phyloP scores from a whole-genome alignment of 768 basidiomycete genomes.

The Calvatia gigantea region DNA sequence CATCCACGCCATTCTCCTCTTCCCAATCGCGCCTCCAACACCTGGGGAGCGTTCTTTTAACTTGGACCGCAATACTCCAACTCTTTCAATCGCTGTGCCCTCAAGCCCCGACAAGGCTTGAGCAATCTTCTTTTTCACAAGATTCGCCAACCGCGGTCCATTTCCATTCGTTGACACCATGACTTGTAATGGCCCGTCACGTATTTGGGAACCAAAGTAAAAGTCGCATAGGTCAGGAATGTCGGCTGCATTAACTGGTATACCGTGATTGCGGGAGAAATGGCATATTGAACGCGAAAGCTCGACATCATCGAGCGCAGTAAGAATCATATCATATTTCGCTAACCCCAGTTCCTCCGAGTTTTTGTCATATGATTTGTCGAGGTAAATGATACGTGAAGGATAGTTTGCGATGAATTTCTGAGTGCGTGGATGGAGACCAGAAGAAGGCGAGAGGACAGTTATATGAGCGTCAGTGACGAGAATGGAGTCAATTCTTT shows the following conservation, averaged over 20 bases:
- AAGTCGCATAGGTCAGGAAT: slow-evolving; percentile 96
- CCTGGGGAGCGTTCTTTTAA: slow-evolving; percentile 82
- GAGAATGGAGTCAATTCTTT: slow-evolving; percentile 84
- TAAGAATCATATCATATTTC: slow-evolving; percentile 75
- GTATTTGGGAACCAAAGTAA: slow-evolving; percentile 94
- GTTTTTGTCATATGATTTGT: slow-evolving; percentile 51
- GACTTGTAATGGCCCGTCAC: slow-evolving; percentile 87
- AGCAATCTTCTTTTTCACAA: slow-evolving; percentile 72
- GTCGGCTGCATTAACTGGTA: slow-evolving; percentile 96
- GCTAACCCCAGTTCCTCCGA: slow-evolving; percentile 61
- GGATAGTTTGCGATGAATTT: slow-evolving; percentile 45
- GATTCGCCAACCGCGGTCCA: slow-evolving; percentile 85
- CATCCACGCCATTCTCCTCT: slow-evolving; percentile 92
- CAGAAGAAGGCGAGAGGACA: slow-evolving; percentile 66
- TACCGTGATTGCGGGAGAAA: slow-evolving; percentile 59
- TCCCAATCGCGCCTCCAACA: slow-evolving; percentile 72
- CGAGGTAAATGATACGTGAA: slow-evolving; percentile 62
- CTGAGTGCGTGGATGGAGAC: slow-evolving; percentile 61
- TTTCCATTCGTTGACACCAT: slow-evolving; percentile 96
- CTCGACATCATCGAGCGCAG: slow-evolving; percentile 83
- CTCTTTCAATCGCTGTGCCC: slow-evolving; percentile 74
- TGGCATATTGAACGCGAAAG: slow-evolving; percentile 70
- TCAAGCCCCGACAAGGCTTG: slow-evolving; percentile 63
- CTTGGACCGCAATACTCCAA: slow-evolving; percentile 69
- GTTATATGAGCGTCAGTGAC: slow-evolving; percentile 74